These are phyloP conservation scores for Coemansia sp. DNA, from an alignment of 192 early-diverging fungal species.

Conservation along the genomic window DNA sequence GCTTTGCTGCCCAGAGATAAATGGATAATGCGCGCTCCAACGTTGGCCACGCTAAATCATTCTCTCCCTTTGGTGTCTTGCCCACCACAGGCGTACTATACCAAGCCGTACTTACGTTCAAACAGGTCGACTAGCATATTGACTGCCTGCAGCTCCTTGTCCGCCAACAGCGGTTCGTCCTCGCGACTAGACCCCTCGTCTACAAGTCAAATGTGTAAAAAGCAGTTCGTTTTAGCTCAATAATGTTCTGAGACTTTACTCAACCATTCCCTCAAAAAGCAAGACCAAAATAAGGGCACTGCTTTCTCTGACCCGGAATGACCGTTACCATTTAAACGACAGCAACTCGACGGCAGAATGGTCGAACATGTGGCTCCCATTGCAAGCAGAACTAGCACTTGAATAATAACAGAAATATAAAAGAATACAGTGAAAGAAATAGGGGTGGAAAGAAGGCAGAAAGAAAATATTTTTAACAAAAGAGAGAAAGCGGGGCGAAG, in stretches of 20 bases:
- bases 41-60: not conserved
- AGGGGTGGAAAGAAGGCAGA: not conserved
- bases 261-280: not conserved
- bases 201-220: conserved; percentile 17
- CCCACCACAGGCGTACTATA: conserved; percentile 3
- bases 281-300: no score
- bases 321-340: conserved; percentile 24
- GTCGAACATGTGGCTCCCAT: conserved; percentile 44
- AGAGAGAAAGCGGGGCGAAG: not conserved
- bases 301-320: no score
- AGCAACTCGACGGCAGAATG: conserved; percentile 23
- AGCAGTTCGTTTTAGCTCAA: not conserved
- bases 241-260: not conserved
- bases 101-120: conserved; percentile 33
- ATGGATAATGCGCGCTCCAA: not conserved
- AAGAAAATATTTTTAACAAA: conserved; percentile 1
- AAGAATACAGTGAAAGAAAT: conserved; percentile 8
- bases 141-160: conserved; percentile 49
- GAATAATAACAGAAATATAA: conserved; percentile 3
- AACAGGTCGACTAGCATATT: conserved; percentile 52
- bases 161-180: conserved; percentile 46
- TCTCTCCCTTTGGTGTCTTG: not conserved
- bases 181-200: conserved; percentile 36
- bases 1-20: not conserved
- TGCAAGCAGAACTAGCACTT: conserved; percentile 1